Base-by-base conservation (phyloP, 345 rosid species). In the Eucalyptus cloeziana region DNA sequence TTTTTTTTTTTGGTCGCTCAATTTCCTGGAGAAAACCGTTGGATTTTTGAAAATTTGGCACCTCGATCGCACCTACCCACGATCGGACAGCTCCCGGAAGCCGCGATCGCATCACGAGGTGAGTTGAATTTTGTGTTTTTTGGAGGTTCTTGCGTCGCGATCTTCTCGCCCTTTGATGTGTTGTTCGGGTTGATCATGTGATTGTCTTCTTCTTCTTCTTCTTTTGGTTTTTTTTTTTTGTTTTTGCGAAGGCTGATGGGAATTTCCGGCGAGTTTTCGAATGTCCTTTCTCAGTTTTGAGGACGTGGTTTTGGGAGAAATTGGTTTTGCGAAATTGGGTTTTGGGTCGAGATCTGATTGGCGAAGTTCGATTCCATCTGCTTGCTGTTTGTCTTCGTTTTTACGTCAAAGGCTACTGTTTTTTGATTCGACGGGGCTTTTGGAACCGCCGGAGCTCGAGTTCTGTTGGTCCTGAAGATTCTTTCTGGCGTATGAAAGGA, bases 271-370 rank as follows among this genome's bases (percentile, higher is more conserved):
- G 85, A 76, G 27, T 21, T 76, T 40, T 7, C 9, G 14, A 76
- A 31, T 49, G 51, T 47, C 58, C 58, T 49, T 33, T 51, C 45
- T n/a, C 14, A 9, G 87, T 86, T 21, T 4, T 86, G 40, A 51
- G 47, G 83, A 40, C 83, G 43, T 40, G 83, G 47, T 33, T 40
- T 40, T 76, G 24, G 44, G 47, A 43, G 83, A 40, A 76, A 76
- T 37, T 40, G 47, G 45, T 24, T 40, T 76, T 76, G 85, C 30
- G 85, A 40, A 76, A 21, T 51, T 52, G 9, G 33, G 88, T 24
- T 58, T 85, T 81, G 56, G 88, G 85, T 92, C 88, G 91, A 86
- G 96, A 93, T 94, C 94, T 91, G 94, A 93, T 91, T 88, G 49
- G 85, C 30, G 85, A 76, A 40, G 85, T 14, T 76, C 47, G 47